phyloP scores from a whole-genome alignment of 257 asterid genomes.

The Nemophila menziesii region DNA sequence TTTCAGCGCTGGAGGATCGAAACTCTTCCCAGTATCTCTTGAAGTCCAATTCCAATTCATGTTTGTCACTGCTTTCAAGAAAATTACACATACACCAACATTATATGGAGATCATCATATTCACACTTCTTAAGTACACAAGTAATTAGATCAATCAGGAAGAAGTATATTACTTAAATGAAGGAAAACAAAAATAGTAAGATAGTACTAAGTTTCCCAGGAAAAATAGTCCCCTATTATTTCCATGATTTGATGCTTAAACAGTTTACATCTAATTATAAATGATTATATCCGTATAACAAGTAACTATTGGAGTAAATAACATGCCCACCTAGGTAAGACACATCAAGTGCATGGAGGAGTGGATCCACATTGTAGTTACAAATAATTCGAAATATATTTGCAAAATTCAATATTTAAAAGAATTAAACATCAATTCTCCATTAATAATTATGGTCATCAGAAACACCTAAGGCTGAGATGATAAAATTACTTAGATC shows the following conservation, averaged over 20 bases:
- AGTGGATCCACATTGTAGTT: not conserved
- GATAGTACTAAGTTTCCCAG: not conserved
- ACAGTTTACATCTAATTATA: too few relatives aligned
- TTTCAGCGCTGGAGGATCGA: slow-evolving; percentile 68
- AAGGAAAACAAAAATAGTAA: not conserved
- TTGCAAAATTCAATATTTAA: too few relatives aligned
- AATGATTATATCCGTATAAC: not conserved
- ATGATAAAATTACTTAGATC: not conserved
- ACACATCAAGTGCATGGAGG: not conserved
- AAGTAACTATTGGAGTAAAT: not conserved
- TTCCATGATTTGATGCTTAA: too few relatives aligned
- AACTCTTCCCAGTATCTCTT: slow-evolving; percentile 97
- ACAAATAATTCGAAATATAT: not conserved
- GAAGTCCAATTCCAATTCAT: slow-evolving; percentile 91
- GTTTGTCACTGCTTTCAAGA: slow-evolving; percentile 34
- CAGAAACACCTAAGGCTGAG: not conserved
- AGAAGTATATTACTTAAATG: not conserved
- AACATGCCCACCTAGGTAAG: not conserved
- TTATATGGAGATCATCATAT: not conserved
- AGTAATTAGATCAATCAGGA: not conserved
- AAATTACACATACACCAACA: not conserved
- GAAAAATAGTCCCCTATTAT: not conserved
- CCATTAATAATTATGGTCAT: not conserved
- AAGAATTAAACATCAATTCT: not conserved
- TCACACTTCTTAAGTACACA: not conserved